phyloP scores from a whole-genome alignment of 2,329 filamentous ascomycete species.

The Mycocentrospora acerina region DNA sequence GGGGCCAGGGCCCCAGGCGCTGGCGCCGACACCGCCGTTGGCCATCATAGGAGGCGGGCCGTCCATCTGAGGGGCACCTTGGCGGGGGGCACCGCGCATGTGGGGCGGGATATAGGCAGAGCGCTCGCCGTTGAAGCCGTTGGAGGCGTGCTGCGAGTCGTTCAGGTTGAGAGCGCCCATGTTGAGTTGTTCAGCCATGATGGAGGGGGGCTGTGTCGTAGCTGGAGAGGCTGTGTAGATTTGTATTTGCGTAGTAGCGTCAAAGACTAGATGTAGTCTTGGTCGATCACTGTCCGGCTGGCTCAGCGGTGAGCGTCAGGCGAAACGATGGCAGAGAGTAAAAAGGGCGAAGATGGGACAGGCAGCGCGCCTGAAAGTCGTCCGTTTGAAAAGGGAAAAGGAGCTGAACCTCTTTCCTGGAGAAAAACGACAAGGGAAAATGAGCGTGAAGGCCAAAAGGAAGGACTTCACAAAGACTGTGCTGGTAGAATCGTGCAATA shows the following conservation, averaged over 20 bases:
- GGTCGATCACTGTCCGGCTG: conserved; percentile 23
- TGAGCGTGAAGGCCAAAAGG: conserved; percentile 45
- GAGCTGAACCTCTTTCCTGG: conserved; percentile 40
- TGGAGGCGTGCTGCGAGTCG: conserved; percentile 62
- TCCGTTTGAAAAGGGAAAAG: conserved; percentile 42
- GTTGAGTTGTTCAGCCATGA: conserved; percentile 65
- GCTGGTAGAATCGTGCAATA: conserved; percentile 27
- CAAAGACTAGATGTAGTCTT: conserved; percentile 22
- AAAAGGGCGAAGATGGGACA: conserved; percentile 36
- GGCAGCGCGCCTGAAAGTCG: conserved; percentile 45
- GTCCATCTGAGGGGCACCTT: conserved; percentile 42
- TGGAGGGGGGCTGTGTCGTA: conserved; percentile 17
- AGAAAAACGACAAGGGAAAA: conserved; percentile 43
- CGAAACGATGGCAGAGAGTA: conserved; percentile 23
- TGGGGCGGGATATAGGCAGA: conserved; percentile 85
- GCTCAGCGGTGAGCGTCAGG: conserved; percentile 36
- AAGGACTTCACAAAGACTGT: conserved; percentile 41
- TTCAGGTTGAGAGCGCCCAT: conserved; percentile 74
- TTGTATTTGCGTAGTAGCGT: conserved; percentile 4
- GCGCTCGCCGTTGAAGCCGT: conserved; percentile 56
- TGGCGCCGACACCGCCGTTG: conserved; percentile 58
- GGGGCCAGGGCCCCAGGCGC: conserved; percentile 57
- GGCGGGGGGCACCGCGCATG: conserved; percentile 58
- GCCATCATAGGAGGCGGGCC: conserved; percentile 54
- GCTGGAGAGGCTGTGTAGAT: conserved; percentile 3